Evolutionary conservation across 179 eudicot genomes (phyloP), one percentile per base, ranked within the genome.

Genomic region (Monotropa hypopitys): DNA sequence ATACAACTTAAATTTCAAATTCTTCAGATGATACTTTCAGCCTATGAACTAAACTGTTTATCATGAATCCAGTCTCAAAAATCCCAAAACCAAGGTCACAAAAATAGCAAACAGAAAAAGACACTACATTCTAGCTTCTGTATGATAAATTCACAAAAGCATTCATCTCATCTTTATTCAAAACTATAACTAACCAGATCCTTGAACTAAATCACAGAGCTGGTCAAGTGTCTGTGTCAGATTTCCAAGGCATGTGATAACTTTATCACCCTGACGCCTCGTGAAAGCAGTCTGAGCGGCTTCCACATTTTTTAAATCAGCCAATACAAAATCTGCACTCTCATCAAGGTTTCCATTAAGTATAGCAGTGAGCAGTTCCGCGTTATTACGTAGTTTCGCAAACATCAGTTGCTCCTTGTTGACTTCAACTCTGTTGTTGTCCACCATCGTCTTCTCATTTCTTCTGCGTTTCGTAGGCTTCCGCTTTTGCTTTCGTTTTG

Each of bases 191-290:
- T 76, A 65, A 20, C 61, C 72, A 49, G 61, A n/a, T 81, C 81
- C 80, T 83, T 83, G 77, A 30, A 86, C 87, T 20, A 79, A 83
- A 73, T 78, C 81, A 76, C 78, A 82, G 40, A 88, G 84, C 77
- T 84, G 85, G 54, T 80, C 81, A 75, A 92, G 84, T 77, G 89
- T 83, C 35, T 78, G 75, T 35, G 86, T 68, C 61, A 88, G 80
- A 71, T 86, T 88, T 26, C 79, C 80, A 6, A 92, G 83, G 78
- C 88, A 86, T 59, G 81, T 70, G 10, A 88, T 81, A 62, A 90
- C 89, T 85, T 88, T 85, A 23, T 92, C 93, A 30, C 89, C 96
- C 79, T 83, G 84, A 54, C 51, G 47, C 78, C 91, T 86, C 3
- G 79, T 80, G 45, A 77, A 76, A 77, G 81, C 85, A 42, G 69